Base-by-base conservation (phyloP, 2,329 filamentous ascomycete species). In the Nigrospora oryzae region DNA sequence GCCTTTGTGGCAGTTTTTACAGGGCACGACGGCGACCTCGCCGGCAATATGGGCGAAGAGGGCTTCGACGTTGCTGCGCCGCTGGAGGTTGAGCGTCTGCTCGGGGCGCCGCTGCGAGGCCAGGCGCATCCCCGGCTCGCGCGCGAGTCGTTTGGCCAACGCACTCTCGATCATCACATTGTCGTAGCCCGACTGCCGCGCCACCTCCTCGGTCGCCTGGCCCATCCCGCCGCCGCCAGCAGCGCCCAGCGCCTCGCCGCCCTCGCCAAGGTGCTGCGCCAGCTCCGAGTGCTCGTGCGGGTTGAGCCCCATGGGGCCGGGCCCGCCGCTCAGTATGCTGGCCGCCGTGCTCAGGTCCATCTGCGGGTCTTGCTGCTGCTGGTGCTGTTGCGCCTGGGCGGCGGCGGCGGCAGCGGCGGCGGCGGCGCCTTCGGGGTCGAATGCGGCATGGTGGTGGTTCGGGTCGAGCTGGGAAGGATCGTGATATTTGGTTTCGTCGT, bases 1-100 rank as follows among this genome's bases (percentile, higher is more conserved):
- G 4, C 75, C 75, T 55, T 78, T 80, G 58, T 72, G 68, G 56
- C 77, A 81, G 58, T 77, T 79, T 59, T 77, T 77, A 59, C 77
- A 81, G 0, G 73, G 65, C n/a, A 66, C 63, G 0, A 64, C 53
- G 0, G 72, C 69, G 31, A 66, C 59, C 28, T 68, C 64, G 33
- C 77, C 77, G 2, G 75, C 72, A 40, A 80, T 71, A 51, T 80
- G 75, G 16, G 73, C 74, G 44, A 81, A 73, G 35, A 79, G 55
- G 0, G 77, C 76, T 56, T 81, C 77, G 38, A 79, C 75, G 47
- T 81, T 81, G 59, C 77, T 79, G 0, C 76, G 69, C 4, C 77
- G 67, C n/a, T 63, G 64, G 11, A 80, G 64, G 58, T 81, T 80
- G 16, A 81, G 69, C 37, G 58, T 59, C 54, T 79, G 74, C 36